A percentile compares a stretch with the other conserved stretches of the same genome.
phyloP scores from a whole-genome alignment of 345 rosid species.

The Lumnitzera racemosa region DNA sequence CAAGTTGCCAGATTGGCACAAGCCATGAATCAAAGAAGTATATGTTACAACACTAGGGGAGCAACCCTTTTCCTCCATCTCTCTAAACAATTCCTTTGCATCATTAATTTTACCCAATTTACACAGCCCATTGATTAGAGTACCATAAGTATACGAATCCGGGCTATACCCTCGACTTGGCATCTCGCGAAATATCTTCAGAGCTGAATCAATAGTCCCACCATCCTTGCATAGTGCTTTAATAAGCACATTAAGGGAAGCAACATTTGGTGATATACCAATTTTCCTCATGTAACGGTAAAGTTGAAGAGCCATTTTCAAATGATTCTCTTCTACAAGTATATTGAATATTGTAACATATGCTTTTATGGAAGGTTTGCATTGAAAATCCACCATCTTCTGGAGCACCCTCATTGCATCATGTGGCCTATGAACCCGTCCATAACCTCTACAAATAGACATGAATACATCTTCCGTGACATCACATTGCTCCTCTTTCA shows the following conservation, averaged over 20 bases:
- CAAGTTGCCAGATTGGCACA: constrained; percentile 48
- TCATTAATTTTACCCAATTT: constrained; percentile 51
- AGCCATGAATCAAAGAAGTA: constrained; percentile 60
- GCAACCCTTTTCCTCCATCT: constrained; percentile 69
- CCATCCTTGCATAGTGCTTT: constrained; percentile 74
- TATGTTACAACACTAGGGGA: constrained; percentile 80
- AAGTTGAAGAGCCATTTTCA: constrained; percentile 53
- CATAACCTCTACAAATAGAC: constrained; percentile 66
- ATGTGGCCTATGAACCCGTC: constrained; percentile 64
- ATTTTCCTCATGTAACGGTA: constrained; percentile 61
- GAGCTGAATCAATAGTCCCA: constrained; percentile 57
- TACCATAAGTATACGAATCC: constrained; percentile 85
- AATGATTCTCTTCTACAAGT: constrained; percentile 76
- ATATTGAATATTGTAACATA: constrained; percentile 54
- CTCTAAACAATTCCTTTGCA: constrained; percentile 61
- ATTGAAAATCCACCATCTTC: constrained; percentile 57
- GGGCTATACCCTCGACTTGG: constrained; percentile 58
- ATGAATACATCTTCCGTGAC: constrained; percentile 54
- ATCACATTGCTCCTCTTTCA: constrained; percentile 57
- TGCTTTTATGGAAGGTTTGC: constrained; percentile 47
- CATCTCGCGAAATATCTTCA: constrained; percentile 76
- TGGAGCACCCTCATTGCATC: constrained; percentile 65
- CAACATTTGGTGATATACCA: constrained; percentile 50
- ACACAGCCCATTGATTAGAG: constrained; percentile 80
- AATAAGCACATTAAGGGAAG: constrained; percentile 77